Evolutionary conservation across 768 basidiomycete species (phyloP).

Genomic region (Agaricus sinodeliciosus): DNA sequence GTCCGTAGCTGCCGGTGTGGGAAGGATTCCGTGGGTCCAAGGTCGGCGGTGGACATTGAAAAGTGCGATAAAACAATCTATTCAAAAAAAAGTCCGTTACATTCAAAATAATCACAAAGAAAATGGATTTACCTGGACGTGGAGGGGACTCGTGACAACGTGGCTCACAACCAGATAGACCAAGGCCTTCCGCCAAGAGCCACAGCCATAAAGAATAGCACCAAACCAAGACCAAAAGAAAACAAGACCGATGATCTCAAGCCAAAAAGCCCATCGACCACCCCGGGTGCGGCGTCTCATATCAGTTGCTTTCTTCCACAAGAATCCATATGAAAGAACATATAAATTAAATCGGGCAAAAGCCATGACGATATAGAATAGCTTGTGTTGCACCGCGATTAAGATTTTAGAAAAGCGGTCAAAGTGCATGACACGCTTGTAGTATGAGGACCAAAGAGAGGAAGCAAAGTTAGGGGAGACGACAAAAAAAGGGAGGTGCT

Average conservation of each 20-base stretch:
- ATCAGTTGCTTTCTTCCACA: constrained; percentile 61
- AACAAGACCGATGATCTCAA: constrained; percentile 69
- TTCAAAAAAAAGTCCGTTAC: background rate
- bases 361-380: constrained; percentile 88
- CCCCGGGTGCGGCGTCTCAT: constrained; percentile 52
- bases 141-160: constrained; percentile 81
- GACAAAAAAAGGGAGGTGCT: constrained; percentile 91
- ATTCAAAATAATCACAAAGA: background rate
- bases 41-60: constrained; percentile 86
- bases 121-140: constrained; percentile 69
- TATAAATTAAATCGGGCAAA: constrained; percentile 96
- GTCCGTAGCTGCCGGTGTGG: constrained; percentile 92
- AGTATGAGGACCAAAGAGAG: constrained; percentile 89
- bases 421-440: constrained; percentile 80
- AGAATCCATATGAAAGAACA: constrained; percentile 73
- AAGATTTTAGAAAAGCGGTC: constrained; percentile 62
- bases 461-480: constrained; percentile 84
- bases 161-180: constrained; percentile 82
- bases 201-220: constrained; percentile 60
- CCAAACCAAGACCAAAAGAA: constrained; percentile 91
- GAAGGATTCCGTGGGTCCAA: constrained; percentile 90
- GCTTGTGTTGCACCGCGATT: constrained; percentile 77
- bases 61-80: constrained; percentile 98
- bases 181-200: constrained; percentile 62
- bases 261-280: constrained; percentile 70